phyloP scores from a whole-genome alignment of 139 green algal genomes.

The Chlamydomonas applanata region DNA sequence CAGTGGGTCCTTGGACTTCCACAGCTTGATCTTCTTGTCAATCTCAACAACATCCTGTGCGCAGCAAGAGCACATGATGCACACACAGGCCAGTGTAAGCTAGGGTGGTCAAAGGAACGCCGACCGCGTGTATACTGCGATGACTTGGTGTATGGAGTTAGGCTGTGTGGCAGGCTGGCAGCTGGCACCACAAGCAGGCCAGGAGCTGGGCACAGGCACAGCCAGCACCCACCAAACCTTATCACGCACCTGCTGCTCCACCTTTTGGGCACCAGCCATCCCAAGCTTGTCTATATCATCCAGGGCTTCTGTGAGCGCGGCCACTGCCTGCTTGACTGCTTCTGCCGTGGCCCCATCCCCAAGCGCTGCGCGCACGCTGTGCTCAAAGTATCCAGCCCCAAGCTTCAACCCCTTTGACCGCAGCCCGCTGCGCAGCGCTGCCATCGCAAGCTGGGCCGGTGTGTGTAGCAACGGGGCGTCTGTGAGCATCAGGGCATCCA shows the following conservation, averaged over 20 bases:
- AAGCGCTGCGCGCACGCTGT: too few relatives aligned
- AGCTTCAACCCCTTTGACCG: too few relatives aligned
- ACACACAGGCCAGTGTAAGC: too few relatives aligned
- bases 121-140: too few relatives aligned
- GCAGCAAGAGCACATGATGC: neutral
- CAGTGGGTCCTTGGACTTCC: slow-evolving; percentile 9
- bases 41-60: slow-evolving; percentile 2
- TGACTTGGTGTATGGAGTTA: too few relatives aligned
- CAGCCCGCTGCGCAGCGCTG: slow-evolving; percentile 21
- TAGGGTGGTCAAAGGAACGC: neutral
- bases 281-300: slow-evolving; percentile 26
- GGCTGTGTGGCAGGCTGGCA: too few relatives aligned
- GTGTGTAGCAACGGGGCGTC: slow-evolving; percentile 57
- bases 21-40: slow-evolving; percentile 9
- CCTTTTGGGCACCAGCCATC: slow-evolving; percentile 18
- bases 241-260: neutral
- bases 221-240: too few relatives aligned
- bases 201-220: too few relatives aligned
- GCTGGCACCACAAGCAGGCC: too few relatives aligned
- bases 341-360: too few relatives aligned
- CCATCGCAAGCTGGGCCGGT: slow-evolving; percentile 28
- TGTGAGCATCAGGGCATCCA: slow-evolving; percentile 69
- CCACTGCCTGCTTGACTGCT: too few relatives aligned
- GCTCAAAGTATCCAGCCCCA: too few relatives aligned
- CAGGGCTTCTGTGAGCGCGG: neutral